Evolutionary conservation across 1,284 basidiomycete species (phyloP).

Genomic region (Neotropicomus parvogracilis): DNA sequence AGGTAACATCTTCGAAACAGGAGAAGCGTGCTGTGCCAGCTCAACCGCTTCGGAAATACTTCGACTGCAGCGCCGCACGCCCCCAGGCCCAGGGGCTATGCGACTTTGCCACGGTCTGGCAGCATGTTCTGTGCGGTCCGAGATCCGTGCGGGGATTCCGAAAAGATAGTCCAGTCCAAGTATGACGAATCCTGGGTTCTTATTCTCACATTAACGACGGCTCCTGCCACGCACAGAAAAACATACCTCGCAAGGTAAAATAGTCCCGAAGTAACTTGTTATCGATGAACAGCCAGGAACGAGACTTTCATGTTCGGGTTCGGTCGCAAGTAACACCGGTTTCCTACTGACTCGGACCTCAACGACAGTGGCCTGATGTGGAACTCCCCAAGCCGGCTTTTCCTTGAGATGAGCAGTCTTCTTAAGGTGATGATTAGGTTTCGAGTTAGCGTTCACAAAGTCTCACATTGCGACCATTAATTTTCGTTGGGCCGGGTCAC

Average conservation of each 20-base stretch:
- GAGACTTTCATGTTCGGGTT: no score
- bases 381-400: no score
- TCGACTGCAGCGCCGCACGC: slow-evolving; percentile 9
- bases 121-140: slow-evolving; percentile 11
- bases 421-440: background rate
- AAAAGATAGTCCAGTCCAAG: slow-evolving; percentile 33
- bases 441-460: no score
- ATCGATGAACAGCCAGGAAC: slow-evolving; percentile 48
- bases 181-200: slow-evolving; percentile 24
- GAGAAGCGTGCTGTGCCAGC: no score
- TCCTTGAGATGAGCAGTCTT: background rate
- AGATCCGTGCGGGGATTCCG: no score
- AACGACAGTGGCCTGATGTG: no score
- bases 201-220: background rate
- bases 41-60: slow-evolving; percentile 26
- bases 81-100: slow-evolving; percentile 19
- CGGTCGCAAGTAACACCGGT: slow-evolving; percentile 9
- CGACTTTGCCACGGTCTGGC: slow-evolving; percentile 6
- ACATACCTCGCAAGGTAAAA: slow-evolving; percentile 44
- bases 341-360: no score
- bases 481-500: no score
- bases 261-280: slow-evolving; percentile 50
- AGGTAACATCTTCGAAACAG: no score
- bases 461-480: no score
- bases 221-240: background rate